Evolutionary conservation across 352 stramenopile species (phyloP), one percentile per base, ranked within the genome.

Genomic region (Phytophthora syringae): DNA sequence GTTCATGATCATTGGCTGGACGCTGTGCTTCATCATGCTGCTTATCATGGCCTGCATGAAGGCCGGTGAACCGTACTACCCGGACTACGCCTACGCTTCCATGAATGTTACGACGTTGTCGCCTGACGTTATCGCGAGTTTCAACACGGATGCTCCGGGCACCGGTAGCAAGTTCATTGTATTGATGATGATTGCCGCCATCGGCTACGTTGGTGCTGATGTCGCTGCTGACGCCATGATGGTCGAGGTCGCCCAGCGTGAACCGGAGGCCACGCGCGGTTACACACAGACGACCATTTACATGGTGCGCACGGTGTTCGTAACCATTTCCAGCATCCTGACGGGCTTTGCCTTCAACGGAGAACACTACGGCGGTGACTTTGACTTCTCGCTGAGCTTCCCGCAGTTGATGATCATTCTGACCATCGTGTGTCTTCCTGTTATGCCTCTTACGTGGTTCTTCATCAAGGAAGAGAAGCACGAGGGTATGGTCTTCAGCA

Each of bases 1-100:
- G 11, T 89, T 74, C 64, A 86, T 89, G 74, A 55, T 86, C 1
- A 65, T 89, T 18, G 80, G 80, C 2, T 89, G 77, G 80, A 52
- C 56, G 3, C 7, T 85, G 3, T 87, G 69, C 45, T 64, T 82
- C 24, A 12, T 66, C 0, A 81, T 79, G 68, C 54, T 86, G 5
- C 16, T 87, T 22, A 30, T 84, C 32, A 84, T 90, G 72, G 58
- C 67, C 1, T 73, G 53, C 11, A 72, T 72, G 44, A 36, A 68
- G 5, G 54, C 72, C 10, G 74, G 77, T 5, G 34, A 37, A 2
- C 80, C 80, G 24, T 90, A 92, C 65, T 92, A 78, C 57, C 49
- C 63, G 2, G 45, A 70, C 37, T 50, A 47, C 53, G 60, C 42
- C 27, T 74, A 74, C 53, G 52, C 60, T 3, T 50, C 53, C n/a